These are phyloP conservation scores for Podila verticillata DNA, from an alignment of 192 early-diverging fungal genomes.

Conservation along the genomic window DNA sequence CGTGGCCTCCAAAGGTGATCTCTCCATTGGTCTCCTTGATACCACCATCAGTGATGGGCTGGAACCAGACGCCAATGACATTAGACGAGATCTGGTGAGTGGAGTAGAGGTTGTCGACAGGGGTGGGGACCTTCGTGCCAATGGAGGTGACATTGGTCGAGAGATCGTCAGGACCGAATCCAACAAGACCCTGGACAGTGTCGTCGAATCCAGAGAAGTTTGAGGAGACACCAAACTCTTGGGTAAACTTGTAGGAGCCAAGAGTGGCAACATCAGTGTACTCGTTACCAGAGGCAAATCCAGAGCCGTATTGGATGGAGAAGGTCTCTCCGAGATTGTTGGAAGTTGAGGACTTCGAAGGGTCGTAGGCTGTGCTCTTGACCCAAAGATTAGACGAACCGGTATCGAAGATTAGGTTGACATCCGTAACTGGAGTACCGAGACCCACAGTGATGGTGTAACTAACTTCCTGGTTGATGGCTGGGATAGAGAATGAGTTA, in stretches of 20 bases:
- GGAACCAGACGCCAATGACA: constrained; percentile 61
- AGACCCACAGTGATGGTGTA: constrained; percentile 13
- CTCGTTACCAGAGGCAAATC: neutral
- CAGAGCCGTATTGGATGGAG: neutral
- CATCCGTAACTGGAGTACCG: constrained; percentile 15
- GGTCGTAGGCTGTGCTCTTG: neutral
- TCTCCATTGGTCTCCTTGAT: constrained; percentile 53
- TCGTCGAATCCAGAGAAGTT: neutral
- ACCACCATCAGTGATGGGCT: constrained; percentile 36
- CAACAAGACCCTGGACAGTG: constrained; percentile 50
- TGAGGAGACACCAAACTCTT: neutral
- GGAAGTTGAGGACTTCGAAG: neutral
- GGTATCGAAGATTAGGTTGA: constrained; percentile 36
- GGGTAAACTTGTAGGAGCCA: neutral
- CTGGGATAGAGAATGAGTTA: neutral
- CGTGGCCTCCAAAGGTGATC: constrained; percentile 64
- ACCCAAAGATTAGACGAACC: constrained; percentile 12
- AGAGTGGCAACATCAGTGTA: neutral
- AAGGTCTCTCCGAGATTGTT: constrained; percentile 2
- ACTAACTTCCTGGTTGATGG: constrained; percentile 20
- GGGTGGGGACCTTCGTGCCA: constrained; percentile 11
- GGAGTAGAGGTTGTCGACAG: constrained; percentile 25
- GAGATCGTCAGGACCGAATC: constrained; percentile 37
- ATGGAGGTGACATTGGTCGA: neutral
- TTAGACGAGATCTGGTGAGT: constrained; percentile 26